Base-by-base conservation (phyloP, 1,139 yeast genomes). In the Lodderomyces beijingensis region DNA sequence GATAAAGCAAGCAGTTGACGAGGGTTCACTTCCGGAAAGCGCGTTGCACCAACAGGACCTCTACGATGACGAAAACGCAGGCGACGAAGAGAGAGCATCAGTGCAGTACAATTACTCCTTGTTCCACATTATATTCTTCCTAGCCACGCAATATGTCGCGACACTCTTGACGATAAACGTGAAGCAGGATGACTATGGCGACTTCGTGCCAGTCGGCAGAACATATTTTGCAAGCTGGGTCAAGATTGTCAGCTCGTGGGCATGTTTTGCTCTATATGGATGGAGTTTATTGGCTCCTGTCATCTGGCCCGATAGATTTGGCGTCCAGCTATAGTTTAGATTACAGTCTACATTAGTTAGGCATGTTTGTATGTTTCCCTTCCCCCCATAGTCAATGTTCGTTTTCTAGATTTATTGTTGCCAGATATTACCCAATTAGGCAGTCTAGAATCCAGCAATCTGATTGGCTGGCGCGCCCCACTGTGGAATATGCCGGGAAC, bases 101-200 rank as follows among this genome's bases (percentile, higher is more conserved):
- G 89, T 93, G 1, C 84, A 81, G 53, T 91, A 91, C 64, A 89
- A 86, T 57, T 91, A 91, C 55, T 73, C 88, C 3, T 62, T 89
- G 35, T 93, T 91, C 69, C 98, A 93, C 55, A 55, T 89, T 20
- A 85, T 93, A 25, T 93, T 93, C 70, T 79, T 93, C 54, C 67
- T 93, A 44, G 98, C 98, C 1, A 91, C 98, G 1, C 98, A 91
- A 57, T 93, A 95, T 75, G 89, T 91, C 31, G 96, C 98, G 1
- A 88, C 96, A 1, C 65, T 93, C 42, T 68, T 93, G 39, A 93
- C 98, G 0, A 85, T 88, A 57, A 91, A 89, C 50, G 96, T 91
- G 20, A 79, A 83, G 36, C 79, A 81, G 46, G 95, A 86, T 46
- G 83, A 81, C 40, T 73, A 77, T 32, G 95, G 94, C 5, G 94